phyloP scores from a whole-genome alignment of 177 flowering plant genomes.

The Telopea speciosissima region DNA sequence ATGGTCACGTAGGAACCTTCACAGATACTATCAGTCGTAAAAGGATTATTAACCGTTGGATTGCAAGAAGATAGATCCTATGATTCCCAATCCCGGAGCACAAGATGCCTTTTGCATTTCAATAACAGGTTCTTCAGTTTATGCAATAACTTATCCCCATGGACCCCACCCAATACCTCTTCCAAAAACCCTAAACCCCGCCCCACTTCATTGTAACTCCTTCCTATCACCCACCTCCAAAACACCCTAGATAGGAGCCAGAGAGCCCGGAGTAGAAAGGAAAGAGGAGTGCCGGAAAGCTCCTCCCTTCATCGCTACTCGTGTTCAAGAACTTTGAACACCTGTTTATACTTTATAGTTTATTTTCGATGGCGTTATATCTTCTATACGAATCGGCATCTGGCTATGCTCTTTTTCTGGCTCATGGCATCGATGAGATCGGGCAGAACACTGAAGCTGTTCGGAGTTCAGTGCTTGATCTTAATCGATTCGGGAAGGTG shows the following conservation, averaged over 20 bases:
- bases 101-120: too few relatives aligned
- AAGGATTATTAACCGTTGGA: too few relatives aligned
- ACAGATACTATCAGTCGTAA: too few relatives aligned
- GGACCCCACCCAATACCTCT: too few relatives aligned
- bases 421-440: constrained; percentile 79
- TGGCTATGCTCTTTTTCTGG: constrained; percentile 58
- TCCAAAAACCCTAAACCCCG: not conserved
- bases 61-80: too few relatives aligned
- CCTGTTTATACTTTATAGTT: not conserved
- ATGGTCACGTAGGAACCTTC: too few relatives aligned
- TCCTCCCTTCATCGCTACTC: too few relatives aligned
- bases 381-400: constrained; percentile 75
- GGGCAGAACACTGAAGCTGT: constrained; percentile 88
- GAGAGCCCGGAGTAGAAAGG: not conserved
- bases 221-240: not conserved
- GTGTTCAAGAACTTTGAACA: not conserved
- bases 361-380: constrained; percentile 47
- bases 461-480: constrained; percentile 57
- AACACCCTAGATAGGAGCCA: not conserved
- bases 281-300: too few relatives aligned
- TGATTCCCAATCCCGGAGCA: too few relatives aligned
- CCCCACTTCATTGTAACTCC: not conserved
- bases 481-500: constrained; percentile 78
- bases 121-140: too few relatives aligned
- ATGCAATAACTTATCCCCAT: too few relatives aligned